These are phyloP conservation scores for Alnus glutinosa DNA, from an alignment of 306 rosid species.

Conservation along the genomic window DNA sequence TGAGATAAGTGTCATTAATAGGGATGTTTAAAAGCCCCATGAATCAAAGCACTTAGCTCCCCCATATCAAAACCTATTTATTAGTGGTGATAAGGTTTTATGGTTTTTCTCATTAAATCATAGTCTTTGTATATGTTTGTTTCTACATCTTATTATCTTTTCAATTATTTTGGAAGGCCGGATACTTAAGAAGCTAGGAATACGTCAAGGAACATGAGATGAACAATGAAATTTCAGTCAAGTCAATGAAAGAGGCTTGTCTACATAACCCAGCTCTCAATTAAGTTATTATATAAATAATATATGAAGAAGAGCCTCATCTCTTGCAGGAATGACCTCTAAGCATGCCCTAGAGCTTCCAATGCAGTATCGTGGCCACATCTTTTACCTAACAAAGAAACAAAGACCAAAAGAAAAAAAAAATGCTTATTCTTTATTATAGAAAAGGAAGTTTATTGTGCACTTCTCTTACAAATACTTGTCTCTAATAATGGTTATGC, in stretches of 20 bases:
- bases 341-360: constrained; percentile 89
- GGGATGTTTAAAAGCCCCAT: too few species aligned
- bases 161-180: neutral
- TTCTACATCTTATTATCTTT: too few species aligned
- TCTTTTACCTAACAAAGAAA: constrained; percentile 85
- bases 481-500: neutral
- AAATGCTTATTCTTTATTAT: constrained; percentile 21
- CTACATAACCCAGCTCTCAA: constrained; percentile 34
- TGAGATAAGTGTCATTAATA: too few species aligned
- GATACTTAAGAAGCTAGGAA: constrained; percentile 15
- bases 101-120: too few species aligned
- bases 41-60: too few species aligned
- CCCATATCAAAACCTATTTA: too few species aligned
- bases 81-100: too few species aligned
- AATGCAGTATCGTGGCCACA: constrained; percentile 96
- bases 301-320: constrained; percentile 44
- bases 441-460: constrained; percentile 2
- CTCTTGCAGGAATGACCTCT: constrained; percentile 61
- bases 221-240: constrained; percentile 27
- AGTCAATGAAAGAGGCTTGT: constrained; percentile 21
- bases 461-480: too few species aligned
- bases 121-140: too few species aligned
- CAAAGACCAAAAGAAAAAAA: constrained; percentile 22
- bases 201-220: constrained; percentile 10
- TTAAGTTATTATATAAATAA: constrained; percentile 24